Evolutionary conservation across 2,329 filamentous ascomycete genomes (phyloP), one percentile per base, ranked within the genome.

Genomic region (Bipolaris gigantea): DNA sequence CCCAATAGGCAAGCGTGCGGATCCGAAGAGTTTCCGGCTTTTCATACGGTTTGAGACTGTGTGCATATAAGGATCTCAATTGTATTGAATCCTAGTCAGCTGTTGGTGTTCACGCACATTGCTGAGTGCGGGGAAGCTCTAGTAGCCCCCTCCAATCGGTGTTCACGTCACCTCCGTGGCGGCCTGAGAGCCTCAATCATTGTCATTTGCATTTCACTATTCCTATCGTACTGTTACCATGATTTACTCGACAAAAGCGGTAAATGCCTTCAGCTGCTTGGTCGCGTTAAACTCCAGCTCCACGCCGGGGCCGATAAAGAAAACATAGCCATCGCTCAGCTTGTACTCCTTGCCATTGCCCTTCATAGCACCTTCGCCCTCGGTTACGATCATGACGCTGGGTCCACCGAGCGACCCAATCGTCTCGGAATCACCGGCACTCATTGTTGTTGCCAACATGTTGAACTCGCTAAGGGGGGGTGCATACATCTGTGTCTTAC

Each of bases 401-500:
- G 87, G 86, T 0, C 88, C 88, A 0, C 80, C 76, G 18, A 86
- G 74, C 2, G 77, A 74, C 40, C 73, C 74, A 15, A 89, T 74
- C 5, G 74, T 77, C 61, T 92, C 88, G 34, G 73, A 80, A 63
- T 89, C 85, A 0, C 81, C 83, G 0, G 73, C 71, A 3, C 68
- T 71, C n/a, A 92, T 65, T 18, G 80, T 79, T 2, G 82, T 85
- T 43, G 81, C 78, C 10, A 90, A 73, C 75, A 92, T 83, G 61
- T 85, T 83, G 65, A 92, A 92, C 72, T 92, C 89, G 63, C 83
- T 85, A 72, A 90, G 80, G 0, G 87, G 86, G 5, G 88, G 88
- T 9, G 77, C 79, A 65, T 89, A 89, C 1, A 86, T 75, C 45
- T 80, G 77, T 1, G 87, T 89, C 71, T 83, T 85, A 0, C 86